Evolutionary conservation across 2,329 filamentous ascomycete genomes (phyloP).

Genomic region (Colletotrichum destructivum): DNA sequence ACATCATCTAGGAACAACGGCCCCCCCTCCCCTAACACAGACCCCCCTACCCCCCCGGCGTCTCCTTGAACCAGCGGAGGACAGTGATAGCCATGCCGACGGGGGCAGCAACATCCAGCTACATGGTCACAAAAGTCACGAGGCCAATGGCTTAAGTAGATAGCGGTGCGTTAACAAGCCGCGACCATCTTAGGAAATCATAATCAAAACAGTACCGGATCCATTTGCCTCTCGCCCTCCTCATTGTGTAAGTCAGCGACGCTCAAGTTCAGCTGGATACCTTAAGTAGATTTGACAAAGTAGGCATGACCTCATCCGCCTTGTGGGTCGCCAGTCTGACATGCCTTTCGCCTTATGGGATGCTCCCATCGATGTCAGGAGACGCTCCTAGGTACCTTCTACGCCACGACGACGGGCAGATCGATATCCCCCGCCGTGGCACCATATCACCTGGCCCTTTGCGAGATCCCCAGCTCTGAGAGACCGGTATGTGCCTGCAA

Average conservation of each 20-base stretch:
- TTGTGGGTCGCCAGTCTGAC: constrained; percentile 3
- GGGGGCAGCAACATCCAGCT: not conserved
- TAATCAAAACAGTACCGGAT: not conserved
- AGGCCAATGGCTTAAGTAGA: not conserved
- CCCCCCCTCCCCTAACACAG: constrained; percentile 22
- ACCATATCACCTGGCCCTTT: constrained; percentile 46
- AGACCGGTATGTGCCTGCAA: constrained; percentile 49
- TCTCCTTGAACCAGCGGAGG: not conserved
- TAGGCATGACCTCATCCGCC: not conserved
- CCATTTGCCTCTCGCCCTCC: not conserved
- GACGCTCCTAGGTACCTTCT: not conserved
- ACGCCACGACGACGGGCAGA: constrained; percentile 49
- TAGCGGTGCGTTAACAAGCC: not conserved
- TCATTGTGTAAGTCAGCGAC: too few species aligned
- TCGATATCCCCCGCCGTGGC: constrained; percentile 53
- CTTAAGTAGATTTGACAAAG: not conserved
- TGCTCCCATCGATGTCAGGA: not conserved
- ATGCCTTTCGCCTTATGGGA: constrained; percentile 2
- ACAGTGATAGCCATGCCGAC: too few species aligned
- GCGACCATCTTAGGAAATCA: not conserved
- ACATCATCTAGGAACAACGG: constrained; percentile 1
- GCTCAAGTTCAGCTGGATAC: not conserved
- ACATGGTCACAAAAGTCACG: not conserved
- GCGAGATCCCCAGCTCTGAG: constrained; percentile 50
- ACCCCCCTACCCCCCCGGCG: constrained; percentile 21